These are phyloP conservation scores for Arthrinium puccinioides DNA, from an alignment of 2,329 filamentous ascomycete genomes.

Conservation along the genomic window DNA sequence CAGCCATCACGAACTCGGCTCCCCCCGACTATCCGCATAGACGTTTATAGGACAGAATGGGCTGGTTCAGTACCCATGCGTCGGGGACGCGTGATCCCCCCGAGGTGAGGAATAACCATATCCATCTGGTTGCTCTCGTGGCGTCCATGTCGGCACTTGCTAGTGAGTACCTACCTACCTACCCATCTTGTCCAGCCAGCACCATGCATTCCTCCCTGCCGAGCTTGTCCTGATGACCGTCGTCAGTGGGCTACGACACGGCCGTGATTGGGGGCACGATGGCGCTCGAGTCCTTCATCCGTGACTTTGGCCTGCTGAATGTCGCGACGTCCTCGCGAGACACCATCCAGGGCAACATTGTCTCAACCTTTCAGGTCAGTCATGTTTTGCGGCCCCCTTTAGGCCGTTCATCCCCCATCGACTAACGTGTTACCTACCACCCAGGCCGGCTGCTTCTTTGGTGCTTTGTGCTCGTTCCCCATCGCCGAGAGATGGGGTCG, in stretches of 20 bases:
- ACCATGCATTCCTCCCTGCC: too few relatives aligned
- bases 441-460: conserved; percentile 48
- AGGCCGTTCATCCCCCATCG: too few relatives aligned
- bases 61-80: conserved; percentile 12
- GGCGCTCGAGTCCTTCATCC: conserved; percentile 15
- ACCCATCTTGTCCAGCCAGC: too few relatives aligned
- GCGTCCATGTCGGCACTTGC: conserved; percentile 26
- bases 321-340: conserved; percentile 18
- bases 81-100: conserved; percentile 29
- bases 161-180: too few relatives aligned
- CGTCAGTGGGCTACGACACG: conserved; percentile 10
- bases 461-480: conserved; percentile 44
- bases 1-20: too few relatives aligned
- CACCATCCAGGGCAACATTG: conserved; percentile 27
- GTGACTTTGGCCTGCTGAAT: conserved; percentile 25
- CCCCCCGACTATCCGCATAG: too few relatives aligned
- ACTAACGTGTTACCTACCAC: neutral
- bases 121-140: conserved; percentile 23
- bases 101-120: conserved; percentile 25
- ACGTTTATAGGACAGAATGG: too few relatives aligned
- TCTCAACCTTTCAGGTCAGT: conserved; percentile 31
- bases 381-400: too few relatives aligned
- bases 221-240: too few relatives aligned
- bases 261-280: conserved; percentile 4
- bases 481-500: conserved; percentile 51